Conservation (phyloP, 129 eudicot genomes). For the Scalesia atractyloides region DNA sequence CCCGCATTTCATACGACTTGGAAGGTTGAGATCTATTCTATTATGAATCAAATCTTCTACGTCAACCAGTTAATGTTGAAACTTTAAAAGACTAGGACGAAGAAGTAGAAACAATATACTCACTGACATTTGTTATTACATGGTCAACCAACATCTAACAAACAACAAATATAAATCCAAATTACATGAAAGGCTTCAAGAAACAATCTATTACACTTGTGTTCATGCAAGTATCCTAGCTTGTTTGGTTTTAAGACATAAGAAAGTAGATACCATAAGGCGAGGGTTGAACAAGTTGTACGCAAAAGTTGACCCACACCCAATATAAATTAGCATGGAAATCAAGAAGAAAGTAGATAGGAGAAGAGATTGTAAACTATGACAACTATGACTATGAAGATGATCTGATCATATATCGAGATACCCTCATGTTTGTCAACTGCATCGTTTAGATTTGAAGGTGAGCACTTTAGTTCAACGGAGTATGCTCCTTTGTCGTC, state of each 20-base stretch:
- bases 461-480: constrained; percentile 61
- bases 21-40: not conserved
- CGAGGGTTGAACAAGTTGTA: constrained; percentile 23
- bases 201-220: constrained; percentile 26
- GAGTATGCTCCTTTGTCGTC: constrained; percentile 59
- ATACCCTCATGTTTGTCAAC: constrained; percentile 41
- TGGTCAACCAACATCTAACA: constrained; percentile 9
- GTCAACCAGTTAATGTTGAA: not conserved
- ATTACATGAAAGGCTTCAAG: constrained; percentile 5
- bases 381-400: constrained; percentile 44
- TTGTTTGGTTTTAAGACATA: constrained; percentile 21
- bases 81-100: not conserved
- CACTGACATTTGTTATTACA: constrained; percentile 25
- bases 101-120: constrained; percentile 4
- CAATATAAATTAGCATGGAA: constrained; percentile 5
- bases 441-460: constrained; percentile 46
- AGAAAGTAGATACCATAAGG: constrained; percentile 19
- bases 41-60: not conserved
- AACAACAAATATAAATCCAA: constrained; percentile 14
- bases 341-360: constrained; percentile 39
- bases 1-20: not conserved
- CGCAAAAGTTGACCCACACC: constrained; percentile 14
- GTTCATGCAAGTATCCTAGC: constrained; percentile 22
- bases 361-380: constrained; percentile 50
- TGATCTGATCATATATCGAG: constrained; percentile 56